Conservation (phyloP, 164 flowering plant genomes). For the Kingdonia uniflora region DNA sequence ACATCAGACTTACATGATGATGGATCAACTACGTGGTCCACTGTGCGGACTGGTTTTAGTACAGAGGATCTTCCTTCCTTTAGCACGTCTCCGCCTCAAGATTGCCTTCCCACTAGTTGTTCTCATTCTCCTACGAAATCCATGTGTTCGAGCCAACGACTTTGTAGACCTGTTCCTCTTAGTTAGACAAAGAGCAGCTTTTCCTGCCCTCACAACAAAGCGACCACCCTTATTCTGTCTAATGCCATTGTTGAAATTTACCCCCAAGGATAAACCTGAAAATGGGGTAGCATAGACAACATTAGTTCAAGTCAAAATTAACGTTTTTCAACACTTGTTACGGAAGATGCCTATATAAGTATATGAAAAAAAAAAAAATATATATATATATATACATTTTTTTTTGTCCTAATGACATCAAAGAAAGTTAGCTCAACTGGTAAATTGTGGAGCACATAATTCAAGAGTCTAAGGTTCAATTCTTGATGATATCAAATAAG, state of each 20-base stretch:
- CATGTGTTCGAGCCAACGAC: constrained; percentile 85
- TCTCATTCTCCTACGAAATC: constrained; percentile 82
- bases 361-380: too few species aligned
- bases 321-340: too few species aligned
- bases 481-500: too few species aligned
- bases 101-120: constrained; percentile 81
- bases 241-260: constrained; percentile 24
- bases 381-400: too few species aligned
- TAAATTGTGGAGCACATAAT: too few species aligned
- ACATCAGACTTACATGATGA: background rate
- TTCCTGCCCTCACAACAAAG: constrained; percentile 68
- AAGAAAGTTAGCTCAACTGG: too few species aligned
- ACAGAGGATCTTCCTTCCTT: constrained; percentile 79
- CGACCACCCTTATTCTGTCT: constrained; percentile 26
- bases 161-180: constrained; percentile 84
- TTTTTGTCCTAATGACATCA: too few species aligned
- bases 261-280: constrained; percentile 60
- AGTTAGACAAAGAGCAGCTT: constrained; percentile 54
- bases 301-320: too few species aligned
- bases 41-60: constrained; percentile 61
- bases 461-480: too few species aligned
- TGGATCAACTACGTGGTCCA: constrained; percentile 35
- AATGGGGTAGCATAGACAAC: background rate
- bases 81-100: constrained; percentile 73
- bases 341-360: too few species aligned